Percentiles rank a stretch among this genome's conserved stretches.
Evolutionary conservation across 176 grass and related monocot genomes (phyloP).

Genomic region (Tillandsia leiboldiana): DNA sequence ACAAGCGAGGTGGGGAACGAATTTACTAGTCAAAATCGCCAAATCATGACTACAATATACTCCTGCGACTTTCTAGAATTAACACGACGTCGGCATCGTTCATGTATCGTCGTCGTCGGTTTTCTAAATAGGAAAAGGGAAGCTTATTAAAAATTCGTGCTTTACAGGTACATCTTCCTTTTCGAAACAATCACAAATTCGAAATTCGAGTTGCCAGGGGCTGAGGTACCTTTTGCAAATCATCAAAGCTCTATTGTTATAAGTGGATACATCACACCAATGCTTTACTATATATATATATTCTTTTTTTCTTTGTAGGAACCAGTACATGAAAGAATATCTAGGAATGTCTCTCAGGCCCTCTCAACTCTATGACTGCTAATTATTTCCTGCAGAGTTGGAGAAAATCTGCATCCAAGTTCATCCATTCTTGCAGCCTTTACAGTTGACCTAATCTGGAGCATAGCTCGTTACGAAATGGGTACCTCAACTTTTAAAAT

Average conservation of each 20-base stretch:
- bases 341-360: conserved; percentile 56
- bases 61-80: not conserved
- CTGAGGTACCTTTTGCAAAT: conserved; percentile 31
- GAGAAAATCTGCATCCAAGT: too few species aligned
- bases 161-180: conserved; percentile 77
- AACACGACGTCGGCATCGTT: too few species aligned
- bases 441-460: too few species aligned
- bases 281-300: conserved; percentile 4
- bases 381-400: not conserved
- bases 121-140: not conserved
- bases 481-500: too few species aligned
- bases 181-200: conserved; percentile 78
- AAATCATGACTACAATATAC: not conserved
- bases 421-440: too few species aligned
- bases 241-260: conserved; percentile 9
- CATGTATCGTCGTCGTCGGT: too few species aligned
- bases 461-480: too few species aligned
- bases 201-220: conserved; percentile 57
- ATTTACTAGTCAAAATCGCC: not conserved
- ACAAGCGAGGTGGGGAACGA: not conserved
- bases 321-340: conserved; percentile 74
- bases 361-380: conserved; percentile 36
- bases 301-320: conserved; percentile 42
- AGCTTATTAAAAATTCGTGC: not conserved
- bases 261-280: not conserved